Evolutionary conservation across 208 protist species (phyloP).

Genomic region (Leishmania tropica): DNA sequence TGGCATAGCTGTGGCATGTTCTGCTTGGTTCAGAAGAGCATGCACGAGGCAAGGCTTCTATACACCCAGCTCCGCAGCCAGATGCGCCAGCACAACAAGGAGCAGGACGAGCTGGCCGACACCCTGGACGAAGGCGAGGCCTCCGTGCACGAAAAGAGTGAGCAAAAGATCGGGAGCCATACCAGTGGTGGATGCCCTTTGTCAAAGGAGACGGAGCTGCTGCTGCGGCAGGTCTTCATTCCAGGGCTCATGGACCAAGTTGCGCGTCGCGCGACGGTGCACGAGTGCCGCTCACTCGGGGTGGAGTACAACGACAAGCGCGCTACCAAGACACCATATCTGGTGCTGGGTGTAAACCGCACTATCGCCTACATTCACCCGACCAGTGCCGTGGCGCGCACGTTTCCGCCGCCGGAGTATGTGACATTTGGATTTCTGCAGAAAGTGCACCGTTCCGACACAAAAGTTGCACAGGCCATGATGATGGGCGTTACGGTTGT

Average conservation of each 20-base stretch:
- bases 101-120: slow-evolving; percentile 56
- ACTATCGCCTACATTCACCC: slow-evolving; percentile 88
- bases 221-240: slow-evolving; percentile 84
- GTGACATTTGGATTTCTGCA: slow-evolving; percentile 85
- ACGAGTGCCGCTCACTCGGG: slow-evolving; percentile 85
- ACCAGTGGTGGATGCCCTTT: not conserved
- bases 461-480: slow-evolving; percentile 69
- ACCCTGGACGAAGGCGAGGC: slow-evolving; percentile 69
- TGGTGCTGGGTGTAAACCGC: slow-evolving; percentile 51
- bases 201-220: slow-evolving; percentile 65
- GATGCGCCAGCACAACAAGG: slow-evolving; percentile 25
- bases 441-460: slow-evolving; percentile 72
- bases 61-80: slow-evolving; percentile 61
- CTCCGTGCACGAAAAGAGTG: slow-evolving; percentile 11
- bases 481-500: slow-evolving; percentile 92
- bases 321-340: slow-evolving; percentile 80
- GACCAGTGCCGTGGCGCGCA: slow-evolving; percentile 80
- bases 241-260: slow-evolving; percentile 89
- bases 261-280: slow-evolving; percentile 81
- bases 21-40: slow-evolving; percentile 88
- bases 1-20: slow-evolving; percentile 48
- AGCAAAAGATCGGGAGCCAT: not conserved
- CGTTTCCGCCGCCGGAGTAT: slow-evolving; percentile 87
- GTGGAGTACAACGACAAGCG: slow-evolving; percentile 87
- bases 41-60: slow-evolving; percentile 75